phyloP scores from a whole-genome alignment of 2,329 filamentous ascomycete genomes.

The Alternaria metachromatica region DNA sequence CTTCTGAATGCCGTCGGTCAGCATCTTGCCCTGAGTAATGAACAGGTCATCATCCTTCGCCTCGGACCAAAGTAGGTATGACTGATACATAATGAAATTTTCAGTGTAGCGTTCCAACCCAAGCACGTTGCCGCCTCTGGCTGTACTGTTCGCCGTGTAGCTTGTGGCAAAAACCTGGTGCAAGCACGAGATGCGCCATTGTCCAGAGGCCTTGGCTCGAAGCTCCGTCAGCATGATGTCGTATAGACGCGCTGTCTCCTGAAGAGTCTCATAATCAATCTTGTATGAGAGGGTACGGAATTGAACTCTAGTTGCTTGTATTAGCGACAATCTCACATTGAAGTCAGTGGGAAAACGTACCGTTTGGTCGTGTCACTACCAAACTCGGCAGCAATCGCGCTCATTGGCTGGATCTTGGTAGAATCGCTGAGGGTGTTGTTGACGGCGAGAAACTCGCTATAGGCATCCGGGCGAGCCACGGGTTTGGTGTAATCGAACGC shows the following conservation, averaged over 20 bases:
- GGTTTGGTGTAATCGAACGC: not conserved
- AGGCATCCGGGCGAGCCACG: not conserved
- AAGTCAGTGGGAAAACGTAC: not conserved
- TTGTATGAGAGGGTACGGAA: not conserved
- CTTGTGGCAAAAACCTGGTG: conserved; percentile 24
- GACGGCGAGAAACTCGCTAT: not conserved
- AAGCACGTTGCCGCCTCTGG: conserved; percentile 30
- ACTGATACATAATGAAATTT: conserved; percentile 27
- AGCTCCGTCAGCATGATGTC: not conserved
- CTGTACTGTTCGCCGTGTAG: conserved; percentile 21
- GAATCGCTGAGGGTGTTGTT: conserved; percentile 1
- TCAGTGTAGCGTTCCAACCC: conserved; percentile 22
- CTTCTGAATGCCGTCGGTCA: conserved; percentile 15
- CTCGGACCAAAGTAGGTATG: conserved; percentile 16
- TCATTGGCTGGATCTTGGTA: not conserved
- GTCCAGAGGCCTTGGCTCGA: not conserved
- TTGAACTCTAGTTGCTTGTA: not conserved
- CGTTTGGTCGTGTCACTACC: not conserved
- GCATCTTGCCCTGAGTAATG: conserved; percentile 6
- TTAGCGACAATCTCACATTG: not conserved
- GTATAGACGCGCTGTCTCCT: not conserved
- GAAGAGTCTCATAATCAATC: not conserved
- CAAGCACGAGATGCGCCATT: conserved; percentile 21
- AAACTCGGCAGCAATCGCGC: not conserved
- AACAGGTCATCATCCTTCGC: conserved; percentile 8